Conservation (phyloP, 176 grass and related monocot species). For the Triticum aestivum region DNA sequence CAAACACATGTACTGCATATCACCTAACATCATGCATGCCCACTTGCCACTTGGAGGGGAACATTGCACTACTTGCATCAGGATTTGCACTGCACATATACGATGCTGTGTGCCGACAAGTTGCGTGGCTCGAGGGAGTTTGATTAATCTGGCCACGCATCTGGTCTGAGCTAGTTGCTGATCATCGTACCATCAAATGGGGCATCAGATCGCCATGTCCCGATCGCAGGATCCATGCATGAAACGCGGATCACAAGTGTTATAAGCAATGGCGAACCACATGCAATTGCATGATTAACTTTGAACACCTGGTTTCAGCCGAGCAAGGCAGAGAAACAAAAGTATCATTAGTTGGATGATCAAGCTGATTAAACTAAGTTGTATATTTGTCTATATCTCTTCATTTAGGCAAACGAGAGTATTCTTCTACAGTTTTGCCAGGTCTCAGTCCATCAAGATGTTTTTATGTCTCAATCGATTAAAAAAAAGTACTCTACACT, state of each 20-base stretch:
- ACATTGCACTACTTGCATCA: background rate
- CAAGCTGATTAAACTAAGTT: too few species aligned
- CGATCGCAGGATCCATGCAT: background rate
- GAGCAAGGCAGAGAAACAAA: background rate
- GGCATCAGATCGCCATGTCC: constrained; percentile 6
- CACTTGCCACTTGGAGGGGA: background rate
- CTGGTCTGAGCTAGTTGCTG: background rate
- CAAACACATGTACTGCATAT: background rate
- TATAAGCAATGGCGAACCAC: background rate
- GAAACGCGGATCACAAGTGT: background rate
- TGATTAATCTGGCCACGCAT: background rate
- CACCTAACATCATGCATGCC: background rate
- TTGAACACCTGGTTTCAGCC: background rate
- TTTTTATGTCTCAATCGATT: too few species aligned
- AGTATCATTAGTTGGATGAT: background rate
- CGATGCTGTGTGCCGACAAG: constrained; percentile 3
- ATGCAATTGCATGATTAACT: background rate
- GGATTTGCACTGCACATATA: background rate
- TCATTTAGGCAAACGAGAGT: background rate
- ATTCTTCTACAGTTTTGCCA: too few species aligned
- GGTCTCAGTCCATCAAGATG: too few species aligned
- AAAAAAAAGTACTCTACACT: too few species aligned
- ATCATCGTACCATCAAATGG: constrained; percentile 17
- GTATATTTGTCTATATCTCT: background rate
- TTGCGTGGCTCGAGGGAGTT: background rate